Evolutionary conservation across 1,284 basidiomycete species (phyloP), one percentile per base, ranked within the genome.

Genomic region (Porodaedalea pini): DNA sequence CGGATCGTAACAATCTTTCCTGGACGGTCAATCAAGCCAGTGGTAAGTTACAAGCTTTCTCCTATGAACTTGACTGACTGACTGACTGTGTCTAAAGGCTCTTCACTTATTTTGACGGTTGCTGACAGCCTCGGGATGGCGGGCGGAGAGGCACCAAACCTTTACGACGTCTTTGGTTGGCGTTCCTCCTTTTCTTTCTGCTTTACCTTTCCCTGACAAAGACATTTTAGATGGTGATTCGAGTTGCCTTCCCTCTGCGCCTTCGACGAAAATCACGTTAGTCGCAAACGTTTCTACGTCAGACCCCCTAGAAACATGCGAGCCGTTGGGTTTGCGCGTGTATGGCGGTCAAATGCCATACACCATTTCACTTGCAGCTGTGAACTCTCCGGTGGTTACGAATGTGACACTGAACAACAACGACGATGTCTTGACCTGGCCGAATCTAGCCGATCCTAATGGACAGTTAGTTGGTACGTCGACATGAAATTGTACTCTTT

Each of bases 291-390:
- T 77, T 40, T 75, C 78, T 1, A 64, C 50, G 15, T 43, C 59
- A 0, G 64, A 66, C 4, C 64, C 65, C 4, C 58, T 81, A 4
- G 60, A 67, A 23, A 78, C 79, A 3, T 82, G 80, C 62, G 67
- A 79, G 13, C 73, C 72, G 10, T 77, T 78, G 75, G 75, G 75
- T 11, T 63, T 83, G 3, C 69, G 68, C 1, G 71, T 81, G 36
- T 69, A 65, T 2, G 78, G 78, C 5, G 80, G 80, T 1, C 66
- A 66, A 3, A 73, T 71, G 37, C 80, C 80, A 0, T 83, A 81
- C 66, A 75, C 64, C 25, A 61, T 81, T 5, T 73, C 75, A 2
- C 63, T 82, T 17, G 73, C 71, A 10, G 70, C 74, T 2, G 47
- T 72, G 21, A 69, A 69, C 47, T 74, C 77, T 0, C 68, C 73